A percentile compares a stretch with the other conserved stretches of the same genome.
Conservation (phyloP, 495 filamentous ascomycete species). For the Chaetomium fimeti region DNA sequence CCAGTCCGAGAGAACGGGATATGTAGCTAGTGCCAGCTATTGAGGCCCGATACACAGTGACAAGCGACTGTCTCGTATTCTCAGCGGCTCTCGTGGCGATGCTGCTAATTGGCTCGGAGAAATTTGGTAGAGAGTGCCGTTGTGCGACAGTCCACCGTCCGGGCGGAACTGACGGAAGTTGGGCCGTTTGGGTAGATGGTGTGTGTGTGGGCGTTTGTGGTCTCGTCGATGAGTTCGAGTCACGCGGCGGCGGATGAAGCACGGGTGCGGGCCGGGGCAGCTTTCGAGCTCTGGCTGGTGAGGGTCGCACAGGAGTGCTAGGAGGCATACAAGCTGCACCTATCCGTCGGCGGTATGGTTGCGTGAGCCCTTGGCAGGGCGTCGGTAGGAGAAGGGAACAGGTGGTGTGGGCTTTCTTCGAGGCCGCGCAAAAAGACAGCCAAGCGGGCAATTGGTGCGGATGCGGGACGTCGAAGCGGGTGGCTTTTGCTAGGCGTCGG, state of each 20-base stretch:
- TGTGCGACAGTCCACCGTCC: constrained; percentile 45
- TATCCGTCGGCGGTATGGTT: constrained; percentile 38
- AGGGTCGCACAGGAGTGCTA: constrained; percentile 32
- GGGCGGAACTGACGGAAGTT: constrained; percentile 40
- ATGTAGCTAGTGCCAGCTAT: constrained; percentile 31
- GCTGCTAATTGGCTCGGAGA: constrained; percentile 47
- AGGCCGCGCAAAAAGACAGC: background rate
- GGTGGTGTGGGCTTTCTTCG: constrained; percentile 1
- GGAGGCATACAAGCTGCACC: constrained; percentile 35
- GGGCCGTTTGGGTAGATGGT: constrained; percentile 31
- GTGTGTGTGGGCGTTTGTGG: constrained; percentile 11
- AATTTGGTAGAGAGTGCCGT: constrained; percentile 42
- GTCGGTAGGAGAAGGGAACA: constrained; percentile 20
- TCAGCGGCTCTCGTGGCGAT: constrained; percentile 22
- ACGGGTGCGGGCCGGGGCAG: constrained; percentile 30
- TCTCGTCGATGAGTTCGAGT: constrained; percentile 33
- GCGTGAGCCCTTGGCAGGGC: constrained; percentile 33
- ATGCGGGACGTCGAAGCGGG: constrained; percentile 22
- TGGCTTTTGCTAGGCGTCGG: constrained; percentile 13
- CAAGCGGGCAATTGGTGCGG: constrained; percentile 24
- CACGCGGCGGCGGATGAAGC: constrained; percentile 50
- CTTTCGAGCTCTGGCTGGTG: constrained; percentile 28
- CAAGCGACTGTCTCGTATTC: constrained; percentile 39
- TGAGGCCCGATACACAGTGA: constrained; percentile 39
- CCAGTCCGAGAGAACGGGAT: constrained; percentile 17